phyloP scores from a whole-genome alignment of 2,329 filamentous ascomycete species.

The Penicillium sp. region DNA sequence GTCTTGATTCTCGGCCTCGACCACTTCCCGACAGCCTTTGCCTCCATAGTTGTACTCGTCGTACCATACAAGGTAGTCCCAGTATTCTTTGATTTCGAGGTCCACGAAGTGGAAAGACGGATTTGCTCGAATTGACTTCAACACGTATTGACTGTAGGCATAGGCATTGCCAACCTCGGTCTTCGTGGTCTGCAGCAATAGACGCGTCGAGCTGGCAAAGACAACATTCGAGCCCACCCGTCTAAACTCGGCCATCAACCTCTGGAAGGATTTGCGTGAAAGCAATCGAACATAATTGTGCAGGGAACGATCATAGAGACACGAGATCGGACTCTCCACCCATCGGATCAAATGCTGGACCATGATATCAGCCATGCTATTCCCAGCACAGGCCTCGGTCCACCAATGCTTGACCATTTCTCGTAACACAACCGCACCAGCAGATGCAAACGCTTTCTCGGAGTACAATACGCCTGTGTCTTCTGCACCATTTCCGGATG shows the following conservation, averaged over 20 bases:
- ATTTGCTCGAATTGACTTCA: constrained; percentile 95
- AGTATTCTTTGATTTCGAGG: constrained; percentile 96
- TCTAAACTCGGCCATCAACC: constrained; percentile 94
- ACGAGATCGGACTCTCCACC: constrained; percentile 91
- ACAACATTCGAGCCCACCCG: constrained; percentile 92
- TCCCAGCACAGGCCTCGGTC: constrained; percentile 86
- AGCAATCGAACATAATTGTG: constrained; percentile 99
- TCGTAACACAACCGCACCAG: constrained; percentile 81
- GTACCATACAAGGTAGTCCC: constrained; percentile 99
- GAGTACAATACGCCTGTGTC: constrained; percentile 71
- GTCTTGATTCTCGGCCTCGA: constrained; percentile 70
- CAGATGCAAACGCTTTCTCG: constrained; percentile 88
- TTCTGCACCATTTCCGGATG: constrained; percentile 62
- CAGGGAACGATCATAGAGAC: constrained; percentile 88
- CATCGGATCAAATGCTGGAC: constrained; percentile 96
- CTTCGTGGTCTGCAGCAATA: constrained; percentile 94
- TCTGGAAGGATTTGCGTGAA: constrained; percentile 93
- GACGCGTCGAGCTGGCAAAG: constrained; percentile 85
- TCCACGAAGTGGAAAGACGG: constrained; percentile 97
- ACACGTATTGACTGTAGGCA: constrained; percentile 94
- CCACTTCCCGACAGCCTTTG: constrained; percentile 80
- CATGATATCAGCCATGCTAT: constrained; percentile 93
- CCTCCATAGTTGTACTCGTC: constrained; percentile 99
- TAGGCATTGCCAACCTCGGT: constrained; percentile 94
- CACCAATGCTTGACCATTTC: constrained; percentile 99